Conservation (phyloP, 2,329 filamentous ascomycete genomes). For the Emericellopsis cladophorae region DNA sequence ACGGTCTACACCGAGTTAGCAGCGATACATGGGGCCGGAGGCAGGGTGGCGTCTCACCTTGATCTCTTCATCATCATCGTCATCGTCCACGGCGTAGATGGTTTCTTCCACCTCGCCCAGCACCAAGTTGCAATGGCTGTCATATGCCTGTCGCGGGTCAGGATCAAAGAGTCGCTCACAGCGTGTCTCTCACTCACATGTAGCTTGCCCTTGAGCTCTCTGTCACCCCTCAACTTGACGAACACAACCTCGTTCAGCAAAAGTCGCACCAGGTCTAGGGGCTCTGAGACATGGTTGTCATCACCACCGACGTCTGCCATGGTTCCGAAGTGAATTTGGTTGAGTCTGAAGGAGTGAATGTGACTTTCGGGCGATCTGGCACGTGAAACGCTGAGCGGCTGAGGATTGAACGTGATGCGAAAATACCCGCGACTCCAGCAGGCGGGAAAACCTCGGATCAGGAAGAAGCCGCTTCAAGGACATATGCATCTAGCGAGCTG, state of each 20-base stretch:
- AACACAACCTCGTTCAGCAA: slow-evolving; percentile 94
- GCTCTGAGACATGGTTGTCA: slow-evolving; percentile 66
- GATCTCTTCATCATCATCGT: slow-evolving; percentile 71
- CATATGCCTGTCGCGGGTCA: slow-evolving; percentile 63
- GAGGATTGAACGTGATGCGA: too few species aligned
- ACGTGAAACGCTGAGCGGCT: too few species aligned
- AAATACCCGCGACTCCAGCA: neutral
- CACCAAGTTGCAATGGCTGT: slow-evolving; percentile 95
- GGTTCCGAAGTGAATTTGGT: slow-evolving; percentile 1
- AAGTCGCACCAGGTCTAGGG: slow-evolving; percentile 88
- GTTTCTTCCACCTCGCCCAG: slow-evolving; percentile 96
- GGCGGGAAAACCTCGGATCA: neutral
- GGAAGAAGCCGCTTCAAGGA: too few species aligned
- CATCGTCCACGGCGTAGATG: slow-evolving; percentile 84
- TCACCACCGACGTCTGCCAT: slow-evolving; percentile 83
- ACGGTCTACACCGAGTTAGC: slow-evolving; percentile 48
- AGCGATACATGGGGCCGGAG: neutral
- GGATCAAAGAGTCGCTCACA: neutral
- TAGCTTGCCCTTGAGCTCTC: slow-evolving; percentile 87
- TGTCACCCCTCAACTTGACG: slow-evolving; percentile 90
- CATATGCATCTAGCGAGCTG: neutral
- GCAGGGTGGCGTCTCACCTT: slow-evolving; percentile 38
- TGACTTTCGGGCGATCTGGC: too few species aligned
- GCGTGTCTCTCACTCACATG: slow-evolving; percentile 51
- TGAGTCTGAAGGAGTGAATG: too few species aligned